phyloP scores from a whole-genome alignment of 306 rosid species.

The Cicer yamashitae region DNA sequence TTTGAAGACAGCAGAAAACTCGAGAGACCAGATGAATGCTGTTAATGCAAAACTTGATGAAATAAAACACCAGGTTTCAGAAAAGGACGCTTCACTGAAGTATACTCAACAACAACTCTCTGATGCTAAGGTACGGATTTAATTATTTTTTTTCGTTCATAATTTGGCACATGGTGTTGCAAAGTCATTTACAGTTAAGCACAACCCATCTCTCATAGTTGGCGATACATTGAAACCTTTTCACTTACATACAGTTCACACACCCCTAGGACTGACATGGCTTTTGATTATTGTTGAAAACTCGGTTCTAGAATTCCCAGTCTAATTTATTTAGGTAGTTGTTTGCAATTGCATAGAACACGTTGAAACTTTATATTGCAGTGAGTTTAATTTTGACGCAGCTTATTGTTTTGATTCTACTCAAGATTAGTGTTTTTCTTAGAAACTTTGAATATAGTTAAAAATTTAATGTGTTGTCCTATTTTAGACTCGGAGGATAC shows the following conservation, averaged over 20 bases:
- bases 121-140: constrained; percentile 76
- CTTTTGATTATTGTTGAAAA: constrained; percentile 22
- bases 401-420: constrained; percentile 22
- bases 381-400: neutral
- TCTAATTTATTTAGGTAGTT: constrained; percentile 5
- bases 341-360: neutral
- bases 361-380: constrained; percentile 16
- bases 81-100: constrained; percentile 73
- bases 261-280: constrained; percentile 9
- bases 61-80: constrained; percentile 64
- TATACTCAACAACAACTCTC: constrained; percentile 71
- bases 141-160: constrained; percentile 1
- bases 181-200: constrained; percentile 8
- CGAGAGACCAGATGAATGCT: constrained; percentile 63
- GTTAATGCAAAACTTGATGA: constrained; percentile 65
- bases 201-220: constrained; percentile 1
- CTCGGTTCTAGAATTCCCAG: constrained; percentile 28
- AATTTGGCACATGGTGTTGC: constrained; percentile 24
- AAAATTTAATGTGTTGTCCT: constrained; percentile 29
- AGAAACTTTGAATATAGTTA: constrained; percentile 1
- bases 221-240: neutral
- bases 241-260: constrained; percentile 17
- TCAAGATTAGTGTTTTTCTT: constrained; percentile 10
- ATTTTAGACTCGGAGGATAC: neutral
- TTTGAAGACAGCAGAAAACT: constrained; percentile 70